A percentile compares a stretch with the other conserved stretches of the same genome.
Conservation (phyloP, 192 early-diverging fungal genomes). For the Podila clonocystis region DNA sequence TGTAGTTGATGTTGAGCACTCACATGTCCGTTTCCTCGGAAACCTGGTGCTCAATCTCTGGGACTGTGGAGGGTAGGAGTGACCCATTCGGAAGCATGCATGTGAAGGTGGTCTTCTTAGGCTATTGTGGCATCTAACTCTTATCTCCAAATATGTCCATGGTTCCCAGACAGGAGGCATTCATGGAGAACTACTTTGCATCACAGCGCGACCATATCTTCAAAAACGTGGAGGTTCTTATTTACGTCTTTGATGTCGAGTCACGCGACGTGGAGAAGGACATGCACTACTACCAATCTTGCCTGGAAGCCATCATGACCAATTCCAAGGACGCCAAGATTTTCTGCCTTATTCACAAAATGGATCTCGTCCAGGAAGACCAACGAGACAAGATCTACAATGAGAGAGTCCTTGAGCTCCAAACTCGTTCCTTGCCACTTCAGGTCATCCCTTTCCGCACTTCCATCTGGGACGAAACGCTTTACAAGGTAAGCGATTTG, state of each 20-base stretch:
- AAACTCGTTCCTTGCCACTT: constrained; percentile 72
- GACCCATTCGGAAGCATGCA: neutral
- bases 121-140: too few species aligned
- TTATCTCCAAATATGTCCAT: too few species aligned
- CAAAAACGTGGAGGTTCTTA: constrained; percentile 98
- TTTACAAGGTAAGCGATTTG: constrained; percentile 74
- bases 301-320: constrained; percentile 81
- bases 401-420: constrained; percentile 72
- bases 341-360: constrained; percentile 98
- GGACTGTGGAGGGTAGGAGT: constrained; percentile 88
- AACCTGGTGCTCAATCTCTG: constrained; percentile 97
- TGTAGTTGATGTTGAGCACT: constrained; percentile 96
- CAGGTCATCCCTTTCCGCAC: constrained; percentile 78
- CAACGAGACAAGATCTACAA: constrained; percentile 79
- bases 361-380: constrained; percentile 90
- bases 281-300: constrained; percentile 89
- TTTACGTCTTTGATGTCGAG: constrained; percentile 98
- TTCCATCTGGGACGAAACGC: constrained; percentile 92
- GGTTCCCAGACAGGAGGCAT: constrained; percentile 81
- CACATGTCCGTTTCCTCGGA: constrained; percentile 94
- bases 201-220: constrained; percentile 95
- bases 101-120: neutral
- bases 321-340: constrained; percentile 92
- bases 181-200: constrained; percentile 97
- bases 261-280: constrained; percentile 91